Base-by-base conservation (phyloP, 768 basidiomycete genomes). In the Podaxis sp. region DNA sequence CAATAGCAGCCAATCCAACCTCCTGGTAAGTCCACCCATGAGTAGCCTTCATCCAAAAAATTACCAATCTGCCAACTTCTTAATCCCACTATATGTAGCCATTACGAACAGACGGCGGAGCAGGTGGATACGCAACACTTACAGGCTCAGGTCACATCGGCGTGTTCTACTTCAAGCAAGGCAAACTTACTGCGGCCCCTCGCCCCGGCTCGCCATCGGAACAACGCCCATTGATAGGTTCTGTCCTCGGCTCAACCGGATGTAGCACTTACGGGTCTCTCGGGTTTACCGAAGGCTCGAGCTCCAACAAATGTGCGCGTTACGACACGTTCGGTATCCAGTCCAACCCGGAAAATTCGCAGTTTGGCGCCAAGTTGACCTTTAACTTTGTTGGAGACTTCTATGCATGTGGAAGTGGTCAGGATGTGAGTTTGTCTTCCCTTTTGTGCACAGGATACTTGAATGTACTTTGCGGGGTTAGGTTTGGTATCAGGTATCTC, bases 111-210 rank as follows among this genome's bases (percentile, higher is more conserved):
- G 62, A 63, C n/a, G 65, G 69, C 25, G 68, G 70, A 14, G 57
- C 68, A n/a, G 50, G 47, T 9, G 67, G 66, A 13, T 62, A 55
- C n/a, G 53, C 73, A 4, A 64, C 71, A 13, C 67, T 75, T 4
- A 64, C 61, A 1, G 72, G 70, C 25, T 65, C 55, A 13, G 72
- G 68, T 3, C 54, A 69, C 16, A 66, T 68, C 25, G 74, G 69
- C 2, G 51, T 65, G 56, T 72, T 73, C 62, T 75, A 74, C 65
- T 76, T 77, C 65, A 66, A 35, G 21, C 68, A 72, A 62, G 71
- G 72, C 13, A 51, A 50, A 5, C 66, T 74, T 36, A 60, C 66
- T 0, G 65, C 59, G 21, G 46, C 57, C 61, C 47, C 61, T 57
- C 58, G 64, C 65, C 54, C 68, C 48, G 60, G 59, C 6, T 67